Conservation (phyloP, 179 eudicot species). For the Actinidia arguta region DNA sequence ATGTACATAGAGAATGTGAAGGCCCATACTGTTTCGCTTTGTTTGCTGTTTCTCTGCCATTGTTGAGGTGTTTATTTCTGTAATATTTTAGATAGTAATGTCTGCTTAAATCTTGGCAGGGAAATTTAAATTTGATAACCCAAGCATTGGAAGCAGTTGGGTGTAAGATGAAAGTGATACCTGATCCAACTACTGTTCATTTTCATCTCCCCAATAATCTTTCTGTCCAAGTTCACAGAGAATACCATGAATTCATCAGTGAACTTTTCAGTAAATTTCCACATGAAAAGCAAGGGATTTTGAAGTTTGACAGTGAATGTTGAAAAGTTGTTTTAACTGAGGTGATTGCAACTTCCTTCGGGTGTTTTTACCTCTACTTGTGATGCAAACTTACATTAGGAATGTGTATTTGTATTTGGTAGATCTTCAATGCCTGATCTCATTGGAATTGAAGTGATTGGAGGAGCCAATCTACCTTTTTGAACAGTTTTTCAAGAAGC, state of each 20-base stretch:
- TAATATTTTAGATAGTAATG: constrained; percentile 6
- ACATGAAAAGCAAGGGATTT: constrained; percentile 89
- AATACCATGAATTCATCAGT: constrained; percentile 70
- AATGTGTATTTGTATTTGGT: constrained; percentile 24
- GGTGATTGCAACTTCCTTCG: constrained; percentile 37
- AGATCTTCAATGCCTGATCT: constrained; percentile 97
- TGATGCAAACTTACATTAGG: constrained; percentile 15
- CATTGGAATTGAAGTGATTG: constrained; percentile 94
- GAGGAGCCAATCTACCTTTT: constrained; percentile 99
- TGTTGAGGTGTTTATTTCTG: not conserved
- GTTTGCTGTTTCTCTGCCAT: not conserved
- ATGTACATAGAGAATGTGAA: not conserved
- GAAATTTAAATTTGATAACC: constrained; percentile 93
- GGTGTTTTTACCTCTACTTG: constrained; percentile 17
- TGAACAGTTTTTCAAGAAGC: constrained; percentile 94
- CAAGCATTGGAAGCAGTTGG: constrained; percentile 97
- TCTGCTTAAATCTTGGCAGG: constrained; percentile 51
- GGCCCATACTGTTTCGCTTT: not conserved
- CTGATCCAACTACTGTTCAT: constrained; percentile 98
- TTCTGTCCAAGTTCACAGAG: constrained; percentile 87
- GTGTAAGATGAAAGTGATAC: constrained; percentile 84
- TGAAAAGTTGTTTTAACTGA: constrained; percentile 84
- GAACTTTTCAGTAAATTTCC: constrained; percentile 86
- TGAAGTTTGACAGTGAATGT: constrained; percentile 81
- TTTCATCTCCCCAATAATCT: constrained; percentile 86